Evolutionary conservation across 148 eudicot species (phyloP), one percentile per base, ranked within the genome.

Genomic region (Amaranthus cruentus): DNA sequence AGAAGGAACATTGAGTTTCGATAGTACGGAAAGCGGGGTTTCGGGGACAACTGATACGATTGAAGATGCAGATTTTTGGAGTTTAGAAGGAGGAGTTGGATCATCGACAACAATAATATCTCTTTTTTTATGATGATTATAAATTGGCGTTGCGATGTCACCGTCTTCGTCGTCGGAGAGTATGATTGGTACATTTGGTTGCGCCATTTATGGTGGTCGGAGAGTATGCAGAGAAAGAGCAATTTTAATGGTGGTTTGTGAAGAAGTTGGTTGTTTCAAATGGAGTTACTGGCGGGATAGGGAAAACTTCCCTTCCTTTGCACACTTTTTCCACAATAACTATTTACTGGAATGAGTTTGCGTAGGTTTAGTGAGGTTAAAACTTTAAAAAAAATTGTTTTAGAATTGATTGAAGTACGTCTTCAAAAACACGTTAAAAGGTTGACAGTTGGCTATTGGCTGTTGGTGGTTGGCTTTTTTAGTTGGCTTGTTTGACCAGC

Each of bases 111-210:
- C 81, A 59, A 65, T 58, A 14, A 73, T 62, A 71, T 49, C 73
- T 77, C 44, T 63, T 71, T 77, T 80, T 72, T 81, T 86, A 2
- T 56, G 51, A 13, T 62, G 51, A 43, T 68, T 69, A 0, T 60
- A 48, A 49, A 64, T 14, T 56, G 83, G 83, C 48, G 77, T 73
- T 52, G 38, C 13, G 38, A 46, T 10, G 56, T 63, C 76, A 9
- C 56, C 76, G 2, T 79, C 87, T 12, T 88, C 90, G 77, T 74
- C 78, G 62, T 85, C 88, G 42, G 87, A 82, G 72, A 87, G 71
- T 49, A 82, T 75, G 14, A 87, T 69, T 4, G 82, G 62, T 18
- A 72, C 67, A 15, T 79, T 38, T 5, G 7, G 81, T 58, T 66
- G 58, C 47, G 88, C 78, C 88, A 82, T 87, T 51, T 55, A 12